These are phyloP conservation scores for Zymoseptoria pseudotritici DNA, from an alignment of 2,329 filamentous ascomycete species.

Conservation along the genomic window DNA sequence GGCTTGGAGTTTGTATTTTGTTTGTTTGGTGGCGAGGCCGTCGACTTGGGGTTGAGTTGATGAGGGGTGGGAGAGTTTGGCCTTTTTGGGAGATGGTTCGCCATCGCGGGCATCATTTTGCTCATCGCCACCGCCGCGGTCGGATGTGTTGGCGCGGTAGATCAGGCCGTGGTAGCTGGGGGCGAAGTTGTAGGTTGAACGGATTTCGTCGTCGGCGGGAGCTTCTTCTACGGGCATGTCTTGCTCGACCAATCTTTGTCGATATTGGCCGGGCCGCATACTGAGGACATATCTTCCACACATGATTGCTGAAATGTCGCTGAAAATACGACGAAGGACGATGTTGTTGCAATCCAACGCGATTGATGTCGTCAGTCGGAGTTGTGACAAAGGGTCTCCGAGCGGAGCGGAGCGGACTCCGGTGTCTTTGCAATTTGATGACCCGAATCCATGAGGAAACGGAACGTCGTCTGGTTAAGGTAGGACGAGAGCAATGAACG, in stretches of 20 bases:
- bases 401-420: background rate
- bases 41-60: constrained; percentile 12
- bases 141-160: constrained; percentile 65
- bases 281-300: constrained; percentile 59
- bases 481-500: background rate
- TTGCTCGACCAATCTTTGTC: constrained; percentile 63
- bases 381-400: background rate
- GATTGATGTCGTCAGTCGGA: background rate
- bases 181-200: constrained; percentile 86
- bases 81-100: constrained; percentile 19
- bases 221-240: constrained; percentile 57
- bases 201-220: constrained; percentile 57
- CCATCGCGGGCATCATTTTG: constrained; percentile 19
- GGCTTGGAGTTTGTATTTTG: constrained; percentile 72
- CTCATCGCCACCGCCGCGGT: constrained; percentile 14
- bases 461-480: background rate
- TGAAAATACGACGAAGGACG: background rate
- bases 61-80: constrained; percentile 17
- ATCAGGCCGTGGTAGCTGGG: constrained; percentile 80
- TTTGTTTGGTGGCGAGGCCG: constrained; percentile 28
- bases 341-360: no score
- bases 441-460: background rate
- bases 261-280: constrained; percentile 63
- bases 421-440: background rate
- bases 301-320: constrained; percentile 38